A percentile compares a stretch with the other conserved stretches of the same genome.
Conservation (phyloP, 2,329 filamentous ascomycete species). For the Diaporthe sp. region DNA sequence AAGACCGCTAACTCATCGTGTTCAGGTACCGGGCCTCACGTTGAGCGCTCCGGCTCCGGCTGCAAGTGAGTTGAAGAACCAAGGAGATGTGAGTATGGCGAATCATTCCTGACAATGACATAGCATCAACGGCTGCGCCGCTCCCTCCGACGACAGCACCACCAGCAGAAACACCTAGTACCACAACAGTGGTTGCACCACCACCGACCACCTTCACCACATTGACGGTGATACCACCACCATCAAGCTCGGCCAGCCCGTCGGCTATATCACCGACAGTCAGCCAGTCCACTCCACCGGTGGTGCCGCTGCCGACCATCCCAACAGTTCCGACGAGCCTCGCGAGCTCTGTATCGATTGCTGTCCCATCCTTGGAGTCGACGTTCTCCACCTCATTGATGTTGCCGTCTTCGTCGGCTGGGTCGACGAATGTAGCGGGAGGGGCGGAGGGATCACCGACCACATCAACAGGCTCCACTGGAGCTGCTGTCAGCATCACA, state of each 20-base stretch:
- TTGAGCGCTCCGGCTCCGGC: slow-evolving; percentile 7
- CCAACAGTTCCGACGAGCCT: background rate
- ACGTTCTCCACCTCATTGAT: slow-evolving; percentile 1
- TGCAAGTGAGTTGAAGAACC: slow-evolving; percentile 3
- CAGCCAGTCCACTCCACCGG: background rate
- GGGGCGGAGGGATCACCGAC: slow-evolving; percentile 2
- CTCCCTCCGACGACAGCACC: slow-evolving; percentile 12
- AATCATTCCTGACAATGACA: background rate
- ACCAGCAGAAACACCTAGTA: background rate
- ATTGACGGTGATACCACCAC: background rate
- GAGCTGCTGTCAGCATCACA: background rate
- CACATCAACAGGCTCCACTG: background rate
- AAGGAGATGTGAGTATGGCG: background rate
- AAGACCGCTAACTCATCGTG: background rate
- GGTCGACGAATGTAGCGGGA: slow-evolving; percentile 17
- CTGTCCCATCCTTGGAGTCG: background rate
- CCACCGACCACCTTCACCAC: slow-evolving; percentile 5
- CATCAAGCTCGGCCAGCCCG: background rate
- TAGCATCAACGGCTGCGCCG: slow-evolving; percentile 9
- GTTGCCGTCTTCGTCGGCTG: slow-evolving; percentile 17
- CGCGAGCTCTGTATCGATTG: background rate
- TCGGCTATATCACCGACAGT: background rate
- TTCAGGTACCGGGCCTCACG: slow-evolving; percentile 20
- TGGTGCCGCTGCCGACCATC: background rate
- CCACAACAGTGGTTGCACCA: background rate